Base-by-base conservation (phyloP, 2,329 filamentous ascomycete genomes). In the Fusarium marasasianum region DNA sequence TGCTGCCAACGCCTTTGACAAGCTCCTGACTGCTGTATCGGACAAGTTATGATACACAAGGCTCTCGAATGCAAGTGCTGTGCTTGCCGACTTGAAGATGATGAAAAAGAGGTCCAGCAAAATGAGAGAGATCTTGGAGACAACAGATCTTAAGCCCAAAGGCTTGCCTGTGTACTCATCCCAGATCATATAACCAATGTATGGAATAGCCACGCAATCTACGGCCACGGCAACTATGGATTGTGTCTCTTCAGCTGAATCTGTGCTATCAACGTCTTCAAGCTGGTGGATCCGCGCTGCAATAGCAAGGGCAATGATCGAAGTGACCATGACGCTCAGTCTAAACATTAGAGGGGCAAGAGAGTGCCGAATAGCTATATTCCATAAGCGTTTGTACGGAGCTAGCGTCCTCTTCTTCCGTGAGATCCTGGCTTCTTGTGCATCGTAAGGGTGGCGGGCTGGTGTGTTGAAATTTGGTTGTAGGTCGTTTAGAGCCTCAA, bases 131-230 rank as follows among this genome's bases (percentile, higher is more conserved):
- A 97, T 93, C 82, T 99, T 99, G 55, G 94, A 92, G 64, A 91
- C 91, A 15, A 94, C 91, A 12, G 91, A 92, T 48, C 97, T 93
- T 69, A 99, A 86, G 4, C 96, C 96, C 26, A 99, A 86, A 29
- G 97, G 96, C 81, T 97, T 97, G 37, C 94, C 94, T 10, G 94
- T 96, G 83, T 98, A 98, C 84, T 99, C 96, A 80, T 99, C 96
- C 84, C 92, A 97, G 31, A 95, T 97, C 84, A 98, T 96, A 84
- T 98, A 98, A 55, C 93, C 85, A 63, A 97, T 92, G 83, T 98
- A 99, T 6, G 96, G 91, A 66, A 98, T 88, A 7, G 96, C 96
- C 20, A 98, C 88, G 12, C 92, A 91, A 82, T 98, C 96, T 44
- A 99, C 93, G 41, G 94, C 90, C 61, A 98, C 92, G 37, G 96